Percentiles rank a stretch among this genome's conserved stretches.
Evolutionary conservation across 106 monocot species (phyloP).

Genomic region (Phalaenopsis aphrodite): DNA sequence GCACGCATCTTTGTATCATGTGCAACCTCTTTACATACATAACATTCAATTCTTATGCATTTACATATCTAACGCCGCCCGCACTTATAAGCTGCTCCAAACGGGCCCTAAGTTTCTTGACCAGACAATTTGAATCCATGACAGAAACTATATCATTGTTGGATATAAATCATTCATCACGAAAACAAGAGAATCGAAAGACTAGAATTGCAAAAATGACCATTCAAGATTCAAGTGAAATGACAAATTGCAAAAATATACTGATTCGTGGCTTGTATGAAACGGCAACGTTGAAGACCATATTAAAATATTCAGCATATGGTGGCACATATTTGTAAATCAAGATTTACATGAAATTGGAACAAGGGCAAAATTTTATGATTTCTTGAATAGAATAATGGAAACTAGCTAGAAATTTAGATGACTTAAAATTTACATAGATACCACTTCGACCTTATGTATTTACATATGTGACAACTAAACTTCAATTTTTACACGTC

Average conservation of each 20-base stretch:
- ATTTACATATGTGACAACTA: neutral
- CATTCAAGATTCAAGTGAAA: neutral
- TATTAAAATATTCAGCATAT: neutral
- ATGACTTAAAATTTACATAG: neutral
- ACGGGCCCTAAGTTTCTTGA: neutral
- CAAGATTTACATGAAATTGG: neutral
- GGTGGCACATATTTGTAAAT: neutral
- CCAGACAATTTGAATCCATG: neutral
- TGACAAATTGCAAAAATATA: slow-evolving; percentile 22
- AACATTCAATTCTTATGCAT: too few relatives aligned
- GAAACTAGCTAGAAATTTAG: neutral
- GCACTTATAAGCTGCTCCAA: too few relatives aligned
- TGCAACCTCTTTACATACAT: too few relatives aligned
- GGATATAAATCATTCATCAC: neutral
- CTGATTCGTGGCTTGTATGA: slow-evolving; percentile 5
- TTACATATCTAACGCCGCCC: too few relatives aligned
- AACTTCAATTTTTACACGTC: too few relatives aligned
- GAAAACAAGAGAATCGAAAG: neutral
- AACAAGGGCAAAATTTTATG: neutral
- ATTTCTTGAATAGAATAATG: neutral
- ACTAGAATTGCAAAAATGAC: neutral
- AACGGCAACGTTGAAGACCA: neutral
- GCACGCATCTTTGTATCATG: too few relatives aligned
- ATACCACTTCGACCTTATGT: too few relatives aligned
- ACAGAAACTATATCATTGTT: neutral